Evolutionary conservation across 2,329 filamentous ascomycete species (phyloP), one percentile per base, ranked within the genome.

Genomic region (Fusarium chuoi): DNA sequence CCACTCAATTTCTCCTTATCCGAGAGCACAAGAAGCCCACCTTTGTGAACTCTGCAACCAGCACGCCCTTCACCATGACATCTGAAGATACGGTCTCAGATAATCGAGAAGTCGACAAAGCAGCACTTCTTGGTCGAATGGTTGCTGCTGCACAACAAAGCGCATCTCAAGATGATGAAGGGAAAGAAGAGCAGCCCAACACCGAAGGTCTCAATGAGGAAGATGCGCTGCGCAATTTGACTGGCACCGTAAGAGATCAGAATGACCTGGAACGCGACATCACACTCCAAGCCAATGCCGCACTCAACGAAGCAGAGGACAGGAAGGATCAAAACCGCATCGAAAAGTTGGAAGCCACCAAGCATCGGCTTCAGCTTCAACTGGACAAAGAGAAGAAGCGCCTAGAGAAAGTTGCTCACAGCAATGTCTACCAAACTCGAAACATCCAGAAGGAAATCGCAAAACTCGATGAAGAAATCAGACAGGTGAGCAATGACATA

Each of bases 191-290:
- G 59, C 52, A 55, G 20, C 49, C 65, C 30, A 52, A 62, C 55
- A 78, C 74, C 13, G 76, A 77, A 18, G 79, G 74, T 10, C 80
- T 88, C 65, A 89, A 90, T 70, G 91, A 93, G 78, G 87, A 88
- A 46, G 86, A 87, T 58, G 88, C 89, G 26, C 84, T 95, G 35
- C 85, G 87, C 65, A 88, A 88, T 48, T 84, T 95, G 45, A 91
- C 92, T 9, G 89, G 91, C 58, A 88, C 91, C 65, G 90, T 96
- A 28, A 91, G 94, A 65, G 91, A 98, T 78, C 96, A 98, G 81
- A 92, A 95, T 84, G 95, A 98, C 67, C 85, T 98, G 26, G 96
- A 98, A 82, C 89, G 94, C 70, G 95, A 98, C 78, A 97, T 98
- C 72, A 89, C 89, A 3, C 80, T 87, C 22, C 88, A 92, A 74